Evolutionary conservation across 257 asterid species (phyloP).

Genomic region (Ilex asprella): DNA sequence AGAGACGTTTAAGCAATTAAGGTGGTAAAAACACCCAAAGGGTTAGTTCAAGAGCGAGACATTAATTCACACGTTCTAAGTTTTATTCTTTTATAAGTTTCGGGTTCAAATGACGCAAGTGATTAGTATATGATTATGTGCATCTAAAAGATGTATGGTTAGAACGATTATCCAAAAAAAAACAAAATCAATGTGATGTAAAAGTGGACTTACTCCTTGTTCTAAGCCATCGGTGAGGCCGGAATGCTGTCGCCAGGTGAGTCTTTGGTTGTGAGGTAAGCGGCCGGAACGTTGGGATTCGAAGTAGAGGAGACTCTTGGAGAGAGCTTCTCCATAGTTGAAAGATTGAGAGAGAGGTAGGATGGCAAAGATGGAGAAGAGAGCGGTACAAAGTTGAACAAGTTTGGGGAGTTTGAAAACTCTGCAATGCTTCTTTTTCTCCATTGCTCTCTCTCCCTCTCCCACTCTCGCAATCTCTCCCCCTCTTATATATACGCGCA

Average conservation of each 20-base stretch:
- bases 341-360: constrained; percentile 27
- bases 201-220: constrained; percentile 53
- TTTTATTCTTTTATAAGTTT: too few species aligned
- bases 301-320: constrained; percentile 79
- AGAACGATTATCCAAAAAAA: too few species aligned
- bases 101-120: too few species aligned
- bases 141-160: too few species aligned
- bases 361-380: constrained; percentile 23
- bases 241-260: constrained; percentile 86
- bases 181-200: too few species aligned
- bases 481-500: not conserved
- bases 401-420: not conserved
- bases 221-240: constrained; percentile 91
- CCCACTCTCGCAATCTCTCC: not conserved
- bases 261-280: constrained; percentile 74
- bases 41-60: too few species aligned
- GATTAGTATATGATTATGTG: too few species aligned
- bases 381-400: constrained; percentile 8
- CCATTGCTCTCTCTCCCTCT: constrained; percentile 19
- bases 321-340: constrained; percentile 63
- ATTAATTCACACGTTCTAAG: too few species aligned
- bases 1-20: not conserved
- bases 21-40: not conserved
- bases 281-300: constrained; percentile 97
- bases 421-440: constrained; percentile 21